phyloP scores from a whole-genome alignment of 768 basidiomycete genomes.

The Boletus pseudo-olivaceus region DNA sequence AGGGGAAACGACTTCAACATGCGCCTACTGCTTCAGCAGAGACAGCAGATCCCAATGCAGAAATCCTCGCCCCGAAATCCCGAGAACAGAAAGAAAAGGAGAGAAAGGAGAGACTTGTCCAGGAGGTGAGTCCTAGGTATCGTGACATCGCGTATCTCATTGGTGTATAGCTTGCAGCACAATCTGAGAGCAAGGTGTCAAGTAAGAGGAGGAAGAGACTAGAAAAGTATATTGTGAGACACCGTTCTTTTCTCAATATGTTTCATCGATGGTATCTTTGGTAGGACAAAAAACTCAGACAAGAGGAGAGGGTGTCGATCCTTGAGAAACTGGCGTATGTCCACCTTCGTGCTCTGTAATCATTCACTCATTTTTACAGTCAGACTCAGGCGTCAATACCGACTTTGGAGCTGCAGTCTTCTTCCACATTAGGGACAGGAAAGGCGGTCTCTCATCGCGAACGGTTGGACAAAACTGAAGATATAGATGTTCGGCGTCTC shows the following conservation, averaged over 20 bases:
- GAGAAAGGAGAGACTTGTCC: slow-evolving; percentile 53
- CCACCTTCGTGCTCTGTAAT: not conserved
- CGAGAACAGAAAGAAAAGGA: slow-evolving; percentile 59
- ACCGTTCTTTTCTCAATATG: not conserved
- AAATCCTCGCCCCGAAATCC: slow-evolving; percentile 55
- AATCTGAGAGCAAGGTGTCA: slow-evolving; percentile 70
- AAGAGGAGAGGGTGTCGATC: slow-evolving; percentile 75
- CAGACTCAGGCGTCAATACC: slow-evolving; percentile 71
- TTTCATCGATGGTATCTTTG: not conserved
- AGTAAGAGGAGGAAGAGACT: slow-evolving; percentile 85
- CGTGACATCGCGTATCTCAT: not conserved
- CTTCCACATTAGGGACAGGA: slow-evolving; percentile 81
- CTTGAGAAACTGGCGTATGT: slow-evolving; percentile 81
- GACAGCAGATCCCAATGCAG: slow-evolving; percentile 53
- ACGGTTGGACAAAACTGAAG: slow-evolving; percentile 54
- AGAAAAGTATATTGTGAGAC: slow-evolving; percentile 86
- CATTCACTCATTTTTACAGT: slow-evolving; percentile 39
- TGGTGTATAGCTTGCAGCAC: slow-evolving; percentile 29
- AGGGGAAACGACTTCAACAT: slow-evolving; percentile 46
- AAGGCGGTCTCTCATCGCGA: slow-evolving; percentile 59
- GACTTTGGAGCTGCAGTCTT: slow-evolving; percentile 65
- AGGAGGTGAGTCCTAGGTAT: slow-evolving; percentile 47
- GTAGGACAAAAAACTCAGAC: slow-evolving; percentile 89
- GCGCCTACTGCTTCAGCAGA: slow-evolving; percentile 21
- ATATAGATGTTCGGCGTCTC: slow-evolving; percentile 52